Conservation (phyloP, 768 basidiomycete species). For the Tulasnella sp. region DNA sequence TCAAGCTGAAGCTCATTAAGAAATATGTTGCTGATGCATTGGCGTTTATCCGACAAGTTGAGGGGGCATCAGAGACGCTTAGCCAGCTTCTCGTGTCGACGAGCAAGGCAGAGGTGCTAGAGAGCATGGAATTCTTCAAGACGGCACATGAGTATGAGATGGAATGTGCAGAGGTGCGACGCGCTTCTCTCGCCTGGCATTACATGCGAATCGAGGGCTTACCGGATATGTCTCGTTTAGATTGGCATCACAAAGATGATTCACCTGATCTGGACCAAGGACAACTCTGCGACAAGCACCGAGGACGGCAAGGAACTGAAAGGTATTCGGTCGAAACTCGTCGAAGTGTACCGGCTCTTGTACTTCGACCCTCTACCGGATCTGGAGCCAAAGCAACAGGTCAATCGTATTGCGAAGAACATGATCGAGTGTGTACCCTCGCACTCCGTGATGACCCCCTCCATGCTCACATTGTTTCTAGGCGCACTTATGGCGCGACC, state of each 20-base stretch:
- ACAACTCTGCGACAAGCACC: constrained; percentile 73
- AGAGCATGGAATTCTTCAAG: constrained; percentile 88
- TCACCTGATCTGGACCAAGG: constrained; percentile 96
- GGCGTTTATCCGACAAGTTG: constrained; percentile 73
- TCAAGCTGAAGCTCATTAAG: constrained; percentile 71
- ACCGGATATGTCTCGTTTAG: constrained; percentile 49
- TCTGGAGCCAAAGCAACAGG: constrained; percentile 78
- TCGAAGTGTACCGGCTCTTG: constrained; percentile 84
- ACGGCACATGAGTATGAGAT: constrained; percentile 81
- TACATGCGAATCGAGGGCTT: background rate
- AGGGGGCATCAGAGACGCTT: constrained; percentile 70
- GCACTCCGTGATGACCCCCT: constrained; percentile 27
- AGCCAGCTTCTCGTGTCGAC: constrained; percentile 82
- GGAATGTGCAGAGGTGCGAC: constrained; percentile 67
- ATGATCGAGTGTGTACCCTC: constrained; percentile 81
- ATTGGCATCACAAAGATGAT: constrained; percentile 93
- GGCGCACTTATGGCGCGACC: constrained; percentile 88
- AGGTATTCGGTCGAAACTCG: constrained; percentile 80
- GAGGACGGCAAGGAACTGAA: constrained; percentile 79
- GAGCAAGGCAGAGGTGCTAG: constrained; percentile 80
- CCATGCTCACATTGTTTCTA: constrained; percentile 43
- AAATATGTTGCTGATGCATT: constrained; percentile 88
- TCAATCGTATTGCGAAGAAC: constrained; percentile 92
- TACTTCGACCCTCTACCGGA: constrained; percentile 86
- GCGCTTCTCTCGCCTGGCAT: background rate